Evolutionary conservation across 179 eudicot genomes (phyloP).

Genomic region (Sideroxylon spinosum): DNA sequence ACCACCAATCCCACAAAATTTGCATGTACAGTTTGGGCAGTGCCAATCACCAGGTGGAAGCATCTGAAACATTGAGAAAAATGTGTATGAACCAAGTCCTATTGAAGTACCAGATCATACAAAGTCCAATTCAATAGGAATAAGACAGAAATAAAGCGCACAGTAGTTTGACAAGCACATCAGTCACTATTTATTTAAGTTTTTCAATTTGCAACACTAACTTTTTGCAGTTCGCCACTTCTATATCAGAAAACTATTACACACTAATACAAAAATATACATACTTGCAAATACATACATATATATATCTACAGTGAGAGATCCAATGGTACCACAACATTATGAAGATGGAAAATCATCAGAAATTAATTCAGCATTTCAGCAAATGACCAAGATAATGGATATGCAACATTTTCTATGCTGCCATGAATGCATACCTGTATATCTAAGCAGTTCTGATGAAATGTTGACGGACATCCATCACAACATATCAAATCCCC

Average conservation of each 20-base stretch:
- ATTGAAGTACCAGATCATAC: neutral
- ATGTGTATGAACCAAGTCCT: slow-evolving; percentile 5
- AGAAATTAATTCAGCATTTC: neutral
- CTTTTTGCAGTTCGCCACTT: neutral
- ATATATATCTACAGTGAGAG: neutral
- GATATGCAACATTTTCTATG: neutral
- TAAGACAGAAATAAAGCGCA: neutral
- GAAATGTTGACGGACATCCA: slow-evolving; percentile 95
- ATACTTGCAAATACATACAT: neutral
- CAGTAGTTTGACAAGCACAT: neutral
- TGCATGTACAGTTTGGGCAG: slow-evolving; percentile 90
- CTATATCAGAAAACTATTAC: neutral
- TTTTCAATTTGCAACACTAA: neutral
- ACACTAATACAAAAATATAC: no score
- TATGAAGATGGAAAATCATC: neutral
- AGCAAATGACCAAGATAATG: neutral
- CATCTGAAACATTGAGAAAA: slow-evolving; percentile 49
- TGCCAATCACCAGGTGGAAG: slow-evolving; percentile 98
- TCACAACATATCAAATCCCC: slow-evolving; percentile 98
- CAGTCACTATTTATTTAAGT: neutral
- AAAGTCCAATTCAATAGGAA: neutral
- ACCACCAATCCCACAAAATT: slow-evolving; percentile 61
- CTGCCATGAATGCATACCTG: slow-evolving; percentile 36
- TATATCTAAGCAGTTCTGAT: slow-evolving; percentile 82
- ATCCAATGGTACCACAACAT: neutral